Evolutionary conservation across 2,329 filamentous ascomycete species (phyloP).

Genomic region (Pseudogymnoascus verrucosus): DNA sequence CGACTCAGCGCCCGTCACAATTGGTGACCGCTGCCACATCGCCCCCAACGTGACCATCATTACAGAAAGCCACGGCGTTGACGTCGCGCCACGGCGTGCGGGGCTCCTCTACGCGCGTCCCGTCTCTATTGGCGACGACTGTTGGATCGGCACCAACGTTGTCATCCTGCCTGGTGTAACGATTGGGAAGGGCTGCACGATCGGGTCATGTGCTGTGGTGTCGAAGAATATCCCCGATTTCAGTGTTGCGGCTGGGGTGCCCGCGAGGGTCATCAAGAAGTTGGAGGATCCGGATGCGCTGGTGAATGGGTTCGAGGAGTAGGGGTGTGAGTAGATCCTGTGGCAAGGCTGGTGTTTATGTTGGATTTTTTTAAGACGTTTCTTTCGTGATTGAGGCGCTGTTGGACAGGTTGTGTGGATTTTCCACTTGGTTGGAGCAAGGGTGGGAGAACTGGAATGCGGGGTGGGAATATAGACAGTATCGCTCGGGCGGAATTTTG

Average conservation of each 20-base stretch:
- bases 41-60: constrained; percentile 66
- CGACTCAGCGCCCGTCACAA: constrained; percentile 39
- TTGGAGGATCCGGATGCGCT: background rate
- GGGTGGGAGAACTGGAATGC: background rate
- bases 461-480: background rate
- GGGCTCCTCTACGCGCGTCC: constrained; percentile 44
- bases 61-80: constrained; percentile 63
- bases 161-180: constrained; percentile 45
- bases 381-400: background rate
- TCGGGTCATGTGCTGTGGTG: constrained; percentile 45
- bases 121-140: constrained; percentile 44
- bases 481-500: background rate
- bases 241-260: constrained; percentile 18
- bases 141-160: constrained; percentile 45
- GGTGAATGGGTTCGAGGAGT: background rate
- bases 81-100: constrained; percentile 42
- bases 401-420: background rate
- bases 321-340: background rate
- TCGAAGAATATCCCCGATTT: constrained; percentile 24
- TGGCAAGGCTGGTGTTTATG: background rate
- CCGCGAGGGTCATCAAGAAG: constrained; percentile 15
- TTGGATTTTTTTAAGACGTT: background rate
- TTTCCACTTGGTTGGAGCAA: background rate
- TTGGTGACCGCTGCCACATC: constrained; percentile 33
- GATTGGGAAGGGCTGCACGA: constrained; percentile 43